Evolutionary conservation across 148 eudicot species (phyloP).

Genomic region (Chenopodium berlandieri): DNA sequence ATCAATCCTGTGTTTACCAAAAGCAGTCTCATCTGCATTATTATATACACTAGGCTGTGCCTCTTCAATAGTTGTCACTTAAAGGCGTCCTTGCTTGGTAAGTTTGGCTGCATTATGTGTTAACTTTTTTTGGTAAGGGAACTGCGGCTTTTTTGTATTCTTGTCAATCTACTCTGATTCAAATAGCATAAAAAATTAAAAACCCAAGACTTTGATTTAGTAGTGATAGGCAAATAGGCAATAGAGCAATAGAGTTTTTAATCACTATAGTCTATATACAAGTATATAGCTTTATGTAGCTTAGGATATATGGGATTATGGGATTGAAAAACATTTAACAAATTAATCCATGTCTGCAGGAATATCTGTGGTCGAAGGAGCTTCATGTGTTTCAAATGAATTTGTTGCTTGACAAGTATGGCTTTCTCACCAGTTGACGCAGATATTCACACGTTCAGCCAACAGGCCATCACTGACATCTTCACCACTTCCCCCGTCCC

Average conservation of each 20-base stretch:
- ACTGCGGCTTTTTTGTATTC: not conserved
- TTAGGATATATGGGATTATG: too few species aligned
- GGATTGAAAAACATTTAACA: not conserved
- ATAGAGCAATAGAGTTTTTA: too few species aligned
- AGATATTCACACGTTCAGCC: not conserved
- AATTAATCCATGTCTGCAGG: constrained; percentile 34
- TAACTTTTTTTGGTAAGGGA: not conserved
- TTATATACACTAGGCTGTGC: not conserved
- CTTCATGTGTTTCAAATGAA: constrained; percentile 42
- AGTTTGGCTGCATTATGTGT: not conserved
- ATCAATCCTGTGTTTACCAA: not conserved
- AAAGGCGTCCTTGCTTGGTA: not conserved
- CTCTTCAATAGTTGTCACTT: not conserved
- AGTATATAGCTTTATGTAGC: too few species aligned
- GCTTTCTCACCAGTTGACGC: not conserved
- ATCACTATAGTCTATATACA: too few species aligned
- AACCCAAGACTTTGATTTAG: too few species aligned
- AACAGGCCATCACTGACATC: not conserved
- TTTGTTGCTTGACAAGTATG: not conserved
- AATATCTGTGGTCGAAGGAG: constrained; percentile 40
- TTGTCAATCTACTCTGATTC: too few species aligned
- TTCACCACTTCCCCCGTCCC: not conserved
- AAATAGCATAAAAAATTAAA: too few species aligned
- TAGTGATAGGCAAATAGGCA: too few species aligned
- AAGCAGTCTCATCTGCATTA: not conserved